phyloP scores from a whole-genome alignment of 768 basidiomycete genomes.

The Astraeus odoratus region DNA sequence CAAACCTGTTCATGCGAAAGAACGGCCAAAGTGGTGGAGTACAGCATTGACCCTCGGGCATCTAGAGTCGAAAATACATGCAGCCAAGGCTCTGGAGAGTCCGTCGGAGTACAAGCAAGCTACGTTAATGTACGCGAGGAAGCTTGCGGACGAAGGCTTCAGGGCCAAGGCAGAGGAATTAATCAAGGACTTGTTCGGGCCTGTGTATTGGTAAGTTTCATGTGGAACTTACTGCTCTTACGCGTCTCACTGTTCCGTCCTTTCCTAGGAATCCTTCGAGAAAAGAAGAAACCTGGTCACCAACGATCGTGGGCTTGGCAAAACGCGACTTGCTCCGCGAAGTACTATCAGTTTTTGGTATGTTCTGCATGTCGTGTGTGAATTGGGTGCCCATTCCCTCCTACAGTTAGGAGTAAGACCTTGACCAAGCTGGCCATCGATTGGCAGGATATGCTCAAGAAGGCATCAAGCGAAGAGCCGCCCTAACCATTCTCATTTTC shows the following conservation, averaged over 20 bases:
- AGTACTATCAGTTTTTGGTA: conserved; percentile 73
- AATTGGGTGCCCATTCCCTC: conserved; percentile 5
- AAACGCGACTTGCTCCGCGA: conserved; percentile 84
- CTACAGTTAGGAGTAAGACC: conserved; percentile 64
- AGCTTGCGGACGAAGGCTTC: conserved; percentile 86
- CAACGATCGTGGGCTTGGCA: conserved; percentile 59
- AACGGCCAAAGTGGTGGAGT: conserved; percentile 73
- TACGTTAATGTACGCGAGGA: conserved; percentile 70
- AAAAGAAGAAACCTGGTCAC: conserved; percentile 56
- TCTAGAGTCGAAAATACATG: conserved; percentile 75
- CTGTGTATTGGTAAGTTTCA: conserved; percentile 73
- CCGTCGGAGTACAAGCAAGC: conserved; percentile 78
- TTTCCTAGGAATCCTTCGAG: conserved; percentile 57
- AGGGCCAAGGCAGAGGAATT: conserved; percentile 86
- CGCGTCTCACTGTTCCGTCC: conserved; percentile 1
- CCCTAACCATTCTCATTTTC: conserved; percentile 3
- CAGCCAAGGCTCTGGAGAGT: conserved; percentile 71
- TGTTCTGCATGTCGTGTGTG: conserved; percentile 18
- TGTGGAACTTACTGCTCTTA: not conserved
- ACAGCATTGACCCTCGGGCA: conserved; percentile 82
- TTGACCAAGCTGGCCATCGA: conserved; percentile 67
- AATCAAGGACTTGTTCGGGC: conserved; percentile 84
- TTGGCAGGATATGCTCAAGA: conserved; percentile 79
- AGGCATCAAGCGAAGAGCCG: conserved; percentile 45
- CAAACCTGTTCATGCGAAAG: conserved; percentile 34